Evolutionary conservation across 805 yeast genomes (phyloP), one percentile per base, ranked within the genome.

Genomic region (Ogataea polymorpha): DNA sequence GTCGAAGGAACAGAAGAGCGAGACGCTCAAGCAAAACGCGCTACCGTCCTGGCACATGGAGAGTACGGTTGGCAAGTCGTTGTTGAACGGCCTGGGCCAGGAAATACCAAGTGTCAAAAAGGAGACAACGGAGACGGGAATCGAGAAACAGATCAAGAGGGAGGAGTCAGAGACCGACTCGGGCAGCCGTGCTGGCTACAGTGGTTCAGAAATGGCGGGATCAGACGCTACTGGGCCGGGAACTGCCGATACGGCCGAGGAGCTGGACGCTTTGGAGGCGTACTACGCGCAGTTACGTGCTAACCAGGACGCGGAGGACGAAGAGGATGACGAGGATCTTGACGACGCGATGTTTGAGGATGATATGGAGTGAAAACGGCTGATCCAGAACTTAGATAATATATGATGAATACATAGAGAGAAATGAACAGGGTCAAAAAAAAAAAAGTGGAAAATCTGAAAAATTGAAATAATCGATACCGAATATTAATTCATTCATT

Each of bases 1-100:
- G 57, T 80, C 80, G 52, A 69, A 77, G 57, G 83, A 85, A 61
- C 80, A 70, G 68, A 80, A 75, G 73, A 79, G 77, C 62, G 82
- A 75, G 62, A 73, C 77, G 50, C 72, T 90, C 62, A 82, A 85
- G 58, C 96, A 91, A 62, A 93, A 93, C 60, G 96, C 96, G 4
- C 72, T 93, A 51, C 99, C 99, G 6, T 82, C 93, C 21, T 93
- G 99, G 99, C 96, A 93, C 60, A 79, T 84, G 49, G 82, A 83
- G 52, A 80, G 91, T 58, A 90, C 99, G 0, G 91, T 91, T 50
- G 96, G 96, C 33, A 72, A 80, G 51, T 63, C 73, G 11, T 71
- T 74, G 3, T 61, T 77, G 44, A 86, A 82, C 43, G 74, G 68
- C 48, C 54, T 79, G 44, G 82, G 74, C 32, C 79, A 70, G 25